Conservation (phyloP, 1,284 basidiomycete genomes). For the Earliella scabrosa region DNA sequence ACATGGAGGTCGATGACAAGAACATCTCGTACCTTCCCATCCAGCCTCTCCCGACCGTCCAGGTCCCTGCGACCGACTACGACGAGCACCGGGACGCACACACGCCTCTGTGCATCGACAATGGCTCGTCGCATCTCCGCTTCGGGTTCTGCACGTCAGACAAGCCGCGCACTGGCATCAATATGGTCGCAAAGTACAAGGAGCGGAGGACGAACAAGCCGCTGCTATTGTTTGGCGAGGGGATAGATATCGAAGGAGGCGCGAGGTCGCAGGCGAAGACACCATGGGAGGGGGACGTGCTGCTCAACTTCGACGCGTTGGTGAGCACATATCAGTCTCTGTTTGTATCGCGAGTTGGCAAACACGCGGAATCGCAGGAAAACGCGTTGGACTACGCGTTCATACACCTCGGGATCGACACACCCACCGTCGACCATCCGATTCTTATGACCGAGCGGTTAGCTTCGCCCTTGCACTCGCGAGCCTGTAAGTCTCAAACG, state of each 20-base stretch:
- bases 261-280: conserved; percentile 78
- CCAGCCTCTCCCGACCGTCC: conserved; percentile 28
- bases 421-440: conserved; percentile 83
- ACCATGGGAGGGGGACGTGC: conserved; percentile 90
- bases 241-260: conserved; percentile 82
- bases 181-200: conserved; percentile 84
- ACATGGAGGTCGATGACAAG: conserved; percentile 23
- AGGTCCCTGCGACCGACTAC: conserved; percentile 31
- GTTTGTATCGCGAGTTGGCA: background rate
- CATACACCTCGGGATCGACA: conserved; percentile 84
- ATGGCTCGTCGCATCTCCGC: conserved; percentile 86
- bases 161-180: conserved; percentile 63
- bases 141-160: conserved; percentile 80
- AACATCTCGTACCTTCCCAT: conserved; percentile 34
- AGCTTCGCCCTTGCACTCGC: conserved; percentile 88
- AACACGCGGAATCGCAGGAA: conserved; percentile 63
- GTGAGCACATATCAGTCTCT: conserved; percentile 52
- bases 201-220: conserved; percentile 85
- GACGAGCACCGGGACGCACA: conserved; percentile 42
- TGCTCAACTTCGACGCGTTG: conserved; percentile 89
- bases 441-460: conserved; percentile 95
- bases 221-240: conserved; percentile 84
- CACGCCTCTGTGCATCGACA: conserved; percentile 89
- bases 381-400: conserved; percentile 94
- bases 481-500: conserved; percentile 64